Evolutionary conservation across 2,329 filamentous ascomycete genomes (phyloP).

Genomic region (Huntiella abstrusa): DNA sequence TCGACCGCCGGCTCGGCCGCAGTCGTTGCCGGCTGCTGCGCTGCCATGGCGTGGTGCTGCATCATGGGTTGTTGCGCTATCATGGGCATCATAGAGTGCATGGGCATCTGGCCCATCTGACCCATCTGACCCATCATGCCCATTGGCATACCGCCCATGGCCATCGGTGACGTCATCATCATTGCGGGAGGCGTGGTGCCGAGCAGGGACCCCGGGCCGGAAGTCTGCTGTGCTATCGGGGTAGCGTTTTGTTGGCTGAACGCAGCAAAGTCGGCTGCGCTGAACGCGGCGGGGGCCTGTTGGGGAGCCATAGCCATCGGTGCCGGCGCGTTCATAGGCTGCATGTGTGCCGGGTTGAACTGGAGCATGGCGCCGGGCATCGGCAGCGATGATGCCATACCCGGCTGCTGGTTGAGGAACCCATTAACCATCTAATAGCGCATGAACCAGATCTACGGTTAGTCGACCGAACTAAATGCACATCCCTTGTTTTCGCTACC

Average conservation of each 20-base stretch:
- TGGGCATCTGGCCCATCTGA: constrained; percentile 31
- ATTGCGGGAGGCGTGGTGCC: constrained; percentile 12
- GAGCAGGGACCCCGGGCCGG: constrained; percentile 12
- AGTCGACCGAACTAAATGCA: neutral
- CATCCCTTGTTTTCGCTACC: no score
- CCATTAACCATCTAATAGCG: constrained; percentile 66
- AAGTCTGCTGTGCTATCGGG: constrained; percentile 33
- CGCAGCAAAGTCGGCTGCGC: constrained; percentile 65
- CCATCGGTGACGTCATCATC: constrained; percentile 34
- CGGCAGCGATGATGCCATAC: constrained; percentile 33
- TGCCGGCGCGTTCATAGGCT: constrained; percentile 13
- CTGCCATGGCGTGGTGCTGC: neutral
- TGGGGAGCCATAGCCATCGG: constrained; percentile 28
- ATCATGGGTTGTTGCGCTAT: constrained; percentile 22
- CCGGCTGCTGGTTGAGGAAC: constrained; percentile 66
- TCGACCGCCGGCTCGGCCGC: constrained; percentile 23
- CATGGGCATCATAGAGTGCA: constrained; percentile 37
- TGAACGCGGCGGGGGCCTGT: constrained; percentile 31
- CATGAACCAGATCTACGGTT: neutral
- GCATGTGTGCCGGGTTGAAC: constrained; percentile 27
- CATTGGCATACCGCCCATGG: constrained; percentile 33
- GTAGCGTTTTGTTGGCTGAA: constrained; percentile 53
- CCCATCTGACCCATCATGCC: constrained; percentile 20
- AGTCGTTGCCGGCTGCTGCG: constrained; percentile 26
- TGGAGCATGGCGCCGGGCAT: constrained; percentile 30